Percentiles rank a stretch among this genome's conserved stretches.
These are phyloP conservation scores for Aspergillus novofumigatus DNA, from an alignment of 2,329 filamentous ascomycete genomes.

Conservation along the genomic window DNA sequence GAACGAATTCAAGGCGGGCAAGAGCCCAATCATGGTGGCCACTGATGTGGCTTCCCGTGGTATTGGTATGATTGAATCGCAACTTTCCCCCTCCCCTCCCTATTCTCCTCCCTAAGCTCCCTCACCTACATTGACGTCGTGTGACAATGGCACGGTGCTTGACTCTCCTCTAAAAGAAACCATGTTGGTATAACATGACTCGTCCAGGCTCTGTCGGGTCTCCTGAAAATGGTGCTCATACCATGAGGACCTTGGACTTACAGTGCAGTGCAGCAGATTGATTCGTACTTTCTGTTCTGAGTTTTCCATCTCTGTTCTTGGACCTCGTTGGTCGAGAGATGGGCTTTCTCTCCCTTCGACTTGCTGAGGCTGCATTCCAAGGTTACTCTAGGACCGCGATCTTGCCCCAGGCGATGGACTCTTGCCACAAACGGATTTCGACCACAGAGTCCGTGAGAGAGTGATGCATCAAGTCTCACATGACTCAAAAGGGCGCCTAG, in stretches of 20 bases:
- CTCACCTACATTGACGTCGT: slow-evolving; percentile 51
- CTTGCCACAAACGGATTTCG: slow-evolving; percentile 40
- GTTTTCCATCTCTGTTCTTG: slow-evolving; percentile 67
- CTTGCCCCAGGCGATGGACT: slow-evolving; percentile 52
- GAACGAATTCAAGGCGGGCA: slow-evolving; percentile 98
- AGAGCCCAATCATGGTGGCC: slow-evolving; percentile 99
- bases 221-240: slow-evolving; percentile 67
- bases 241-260: slow-evolving; percentile 84
- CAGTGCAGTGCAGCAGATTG: slow-evolving; percentile 67
- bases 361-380: slow-evolving; percentile 75
- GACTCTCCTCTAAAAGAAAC: slow-evolving; percentile 72
- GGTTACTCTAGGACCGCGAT: slow-evolving; percentile 63
- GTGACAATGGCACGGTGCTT: slow-evolving; percentile 68
- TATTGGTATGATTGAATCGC: slow-evolving; percentile 92
- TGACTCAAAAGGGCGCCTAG: slow-evolving; percentile 53
- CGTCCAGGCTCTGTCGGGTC: slow-evolving; percentile 83
- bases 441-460: slow-evolving; percentile 49
- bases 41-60: slow-evolving; percentile 99
- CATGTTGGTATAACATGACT: slow-evolving; percentile 81
- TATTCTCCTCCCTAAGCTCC: slow-evolving; percentile 30
- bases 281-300: slow-evolving; percentile 52
- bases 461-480: slow-evolving; percentile 58
- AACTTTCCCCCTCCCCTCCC: slow-evolving; percentile 38
- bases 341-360: slow-evolving; percentile 56
- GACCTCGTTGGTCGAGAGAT: slow-evolving; percentile 64